phyloP scores from a whole-genome alignment of 768 basidiomycete species.

The Austroboletus eburneus region DNA sequence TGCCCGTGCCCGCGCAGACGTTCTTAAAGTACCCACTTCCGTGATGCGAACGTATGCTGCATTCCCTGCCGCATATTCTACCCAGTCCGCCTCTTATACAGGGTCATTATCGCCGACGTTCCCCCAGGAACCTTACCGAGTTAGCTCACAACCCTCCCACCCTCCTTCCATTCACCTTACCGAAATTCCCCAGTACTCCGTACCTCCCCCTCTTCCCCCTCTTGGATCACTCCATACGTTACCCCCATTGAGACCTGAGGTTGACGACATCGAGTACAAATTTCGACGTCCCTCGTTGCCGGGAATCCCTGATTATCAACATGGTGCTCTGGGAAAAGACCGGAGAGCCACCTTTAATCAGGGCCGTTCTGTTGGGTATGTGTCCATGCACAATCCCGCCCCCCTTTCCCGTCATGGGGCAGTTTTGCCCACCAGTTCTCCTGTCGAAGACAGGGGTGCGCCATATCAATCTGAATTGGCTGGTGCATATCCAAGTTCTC shows the following conservation, averaged over 20 bases:
- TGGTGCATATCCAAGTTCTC: conserved; percentile 15
- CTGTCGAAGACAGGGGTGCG: conserved; percentile 9
- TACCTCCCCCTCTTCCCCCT: conserved; percentile 24
- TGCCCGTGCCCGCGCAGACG: conserved; percentile 26
- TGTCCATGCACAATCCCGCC: neutral
- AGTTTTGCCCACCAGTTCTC: neutral
- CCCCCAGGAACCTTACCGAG: conserved; percentile 22
- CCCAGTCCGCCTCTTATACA: conserved; percentile 23
- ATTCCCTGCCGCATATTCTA: conserved; percentile 35
- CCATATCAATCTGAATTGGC: conserved; percentile 13
- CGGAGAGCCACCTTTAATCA: conserved; percentile 14
- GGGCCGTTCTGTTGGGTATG: conserved; percentile 12
- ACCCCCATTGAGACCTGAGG: conserved; percentile 24
- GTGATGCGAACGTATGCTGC: conserved; percentile 39
- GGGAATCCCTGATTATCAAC: conserved; percentile 8
- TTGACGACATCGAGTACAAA: conserved; percentile 29
- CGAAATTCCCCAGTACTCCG: conserved; percentile 26
- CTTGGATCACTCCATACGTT: conserved; percentile 20
- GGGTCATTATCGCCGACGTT: conserved; percentile 20
- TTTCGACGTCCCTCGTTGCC: conserved; percentile 31
- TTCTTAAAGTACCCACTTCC: conserved; percentile 30
- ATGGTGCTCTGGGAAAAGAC: conserved; percentile 6
- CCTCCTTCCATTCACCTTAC: conserved; percentile 15
- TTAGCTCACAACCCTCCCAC: conserved; percentile 23
- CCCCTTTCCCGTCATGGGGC: conserved; percentile 6